Conservation (phyloP, 768 basidiomycete genomes). For the Amyloporia xantha region DNA sequence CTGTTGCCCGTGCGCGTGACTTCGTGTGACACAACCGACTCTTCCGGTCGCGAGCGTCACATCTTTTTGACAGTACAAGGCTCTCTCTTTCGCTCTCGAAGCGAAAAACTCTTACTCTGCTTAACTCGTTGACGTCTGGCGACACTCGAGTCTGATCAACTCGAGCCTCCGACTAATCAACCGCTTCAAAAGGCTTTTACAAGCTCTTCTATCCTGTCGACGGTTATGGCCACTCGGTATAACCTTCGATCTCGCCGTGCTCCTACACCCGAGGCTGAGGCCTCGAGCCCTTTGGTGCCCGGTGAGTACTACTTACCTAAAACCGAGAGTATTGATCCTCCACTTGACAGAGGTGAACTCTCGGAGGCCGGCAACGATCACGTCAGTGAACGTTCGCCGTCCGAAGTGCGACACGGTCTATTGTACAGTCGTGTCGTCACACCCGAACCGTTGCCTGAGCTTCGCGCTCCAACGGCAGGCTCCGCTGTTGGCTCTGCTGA, state of each 20-base stretch:
- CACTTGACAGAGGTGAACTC: background rate
- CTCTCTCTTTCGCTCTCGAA: too few species aligned
- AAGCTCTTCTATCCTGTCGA: background rate
- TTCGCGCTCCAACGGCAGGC: background rate
- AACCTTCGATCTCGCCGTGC: background rate
- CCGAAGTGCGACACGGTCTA: constrained; percentile 2
- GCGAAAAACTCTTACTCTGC: background rate
- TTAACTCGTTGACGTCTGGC: background rate
- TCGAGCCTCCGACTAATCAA: background rate
- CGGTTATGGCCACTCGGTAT: background rate
- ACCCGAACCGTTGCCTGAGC: background rate
- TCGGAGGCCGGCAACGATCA: background rate
- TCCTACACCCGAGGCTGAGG: background rate
- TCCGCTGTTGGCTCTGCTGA: background rate
- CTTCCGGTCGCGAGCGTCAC: background rate
- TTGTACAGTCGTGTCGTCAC: constrained; percentile 1
- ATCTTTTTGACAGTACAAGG: constrained; percentile 5
- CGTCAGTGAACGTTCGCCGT: background rate
- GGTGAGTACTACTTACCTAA: background rate
- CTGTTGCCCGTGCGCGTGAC: background rate
- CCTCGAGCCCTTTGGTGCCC: background rate
- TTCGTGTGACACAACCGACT: background rate
- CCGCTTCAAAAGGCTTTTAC: background rate
- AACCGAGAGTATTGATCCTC: background rate
- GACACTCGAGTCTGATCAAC: background rate